These are phyloP conservation scores for Arabis hirsuta DNA, from an alignment of 345 rosid species.

Conservation along the genomic window DNA sequence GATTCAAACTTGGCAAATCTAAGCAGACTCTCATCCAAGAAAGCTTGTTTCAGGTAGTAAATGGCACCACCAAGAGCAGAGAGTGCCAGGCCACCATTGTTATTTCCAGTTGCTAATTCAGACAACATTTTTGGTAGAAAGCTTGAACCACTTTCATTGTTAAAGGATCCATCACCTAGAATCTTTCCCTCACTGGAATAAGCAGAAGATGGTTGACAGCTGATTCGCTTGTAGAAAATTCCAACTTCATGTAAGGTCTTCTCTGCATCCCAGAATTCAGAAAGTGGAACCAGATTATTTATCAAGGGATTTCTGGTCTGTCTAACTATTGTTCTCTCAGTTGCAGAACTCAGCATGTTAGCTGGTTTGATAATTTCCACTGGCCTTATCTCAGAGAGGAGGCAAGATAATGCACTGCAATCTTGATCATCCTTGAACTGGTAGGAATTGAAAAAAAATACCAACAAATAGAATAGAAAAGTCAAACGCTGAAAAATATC, in stretches of 20 bases:
- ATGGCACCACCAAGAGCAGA: constrained; percentile 97
- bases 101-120: constrained; percentile 58
- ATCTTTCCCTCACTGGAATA: constrained; percentile 44
- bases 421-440: constrained; percentile 88
- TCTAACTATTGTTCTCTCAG: constrained; percentile 75
- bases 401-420: constrained; percentile 74
- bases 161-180: constrained; percentile 23
- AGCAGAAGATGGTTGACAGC: constrained; percentile 49
- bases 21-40: constrained; percentile 87
- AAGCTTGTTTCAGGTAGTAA: constrained; percentile 86
- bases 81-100: constrained; percentile 66
- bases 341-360: constrained; percentile 66
- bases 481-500: not conserved
- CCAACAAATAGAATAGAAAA: constrained; percentile 26
- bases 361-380: constrained; percentile 94
- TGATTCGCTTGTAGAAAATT: constrained; percentile 51
- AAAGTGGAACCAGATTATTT: constrained; percentile 74
- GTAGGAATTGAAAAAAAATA: constrained; percentile 27
- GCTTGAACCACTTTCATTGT: constrained; percentile 40
- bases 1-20: constrained; percentile 86
- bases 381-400: constrained; percentile 86
- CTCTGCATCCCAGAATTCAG: constrained; percentile 91
- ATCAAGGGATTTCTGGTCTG: constrained; percentile 87
- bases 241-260: constrained; percentile 71
- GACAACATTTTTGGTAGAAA: constrained; percentile 64